Percentiles rank a stretch among this genome's conserved stretches.
These are phyloP conservation scores for Lepidium aucheri DNA, from an alignment of 345 rosid species.

Conservation along the genomic window DNA sequence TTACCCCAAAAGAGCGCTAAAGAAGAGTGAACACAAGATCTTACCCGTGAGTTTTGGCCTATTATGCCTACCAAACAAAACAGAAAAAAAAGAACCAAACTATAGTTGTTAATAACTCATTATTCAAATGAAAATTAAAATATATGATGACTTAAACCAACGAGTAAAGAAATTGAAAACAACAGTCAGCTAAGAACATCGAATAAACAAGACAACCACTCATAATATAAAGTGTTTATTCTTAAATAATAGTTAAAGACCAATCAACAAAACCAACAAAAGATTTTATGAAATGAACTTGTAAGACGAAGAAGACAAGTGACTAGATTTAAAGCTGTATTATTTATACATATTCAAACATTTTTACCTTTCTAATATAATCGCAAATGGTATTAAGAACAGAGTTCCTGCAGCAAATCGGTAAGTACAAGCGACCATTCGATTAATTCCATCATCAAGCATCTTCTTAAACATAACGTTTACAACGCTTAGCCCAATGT, in stretches of 20 bases:
- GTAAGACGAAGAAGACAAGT: too few relatives aligned
- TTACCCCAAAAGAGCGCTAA: constrained; percentile 47
- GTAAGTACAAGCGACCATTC: constrained; percentile 57
- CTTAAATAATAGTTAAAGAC: neutral
- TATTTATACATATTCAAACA: neutral
- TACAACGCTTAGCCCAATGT: constrained; percentile 48
- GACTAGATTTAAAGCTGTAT: neutral
- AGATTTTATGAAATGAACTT: neutral
- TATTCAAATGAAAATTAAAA: neutral
- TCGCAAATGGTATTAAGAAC: constrained; percentile 61
- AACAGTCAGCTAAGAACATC: neutral
- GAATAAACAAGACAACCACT: neutral
- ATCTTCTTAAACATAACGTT: constrained; percentile 57
- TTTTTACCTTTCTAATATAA: constrained; percentile 58
- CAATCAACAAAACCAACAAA: neutral
- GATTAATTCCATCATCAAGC: constrained; percentile 52
- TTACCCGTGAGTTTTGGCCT: constrained; percentile 35
- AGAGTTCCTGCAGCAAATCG: constrained; percentile 47
- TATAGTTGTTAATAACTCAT: neutral
- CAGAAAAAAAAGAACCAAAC: neutral
- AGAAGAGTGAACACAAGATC: constrained; percentile 34
- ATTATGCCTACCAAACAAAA: constrained; percentile 29
- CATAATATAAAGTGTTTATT: neutral
- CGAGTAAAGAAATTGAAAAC: constrained; percentile 5
- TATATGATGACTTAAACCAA: neutral